Conservation (phyloP, 2,329 filamentous ascomycete species). For the Gnomoniopsis smithogilvyi region DNA sequence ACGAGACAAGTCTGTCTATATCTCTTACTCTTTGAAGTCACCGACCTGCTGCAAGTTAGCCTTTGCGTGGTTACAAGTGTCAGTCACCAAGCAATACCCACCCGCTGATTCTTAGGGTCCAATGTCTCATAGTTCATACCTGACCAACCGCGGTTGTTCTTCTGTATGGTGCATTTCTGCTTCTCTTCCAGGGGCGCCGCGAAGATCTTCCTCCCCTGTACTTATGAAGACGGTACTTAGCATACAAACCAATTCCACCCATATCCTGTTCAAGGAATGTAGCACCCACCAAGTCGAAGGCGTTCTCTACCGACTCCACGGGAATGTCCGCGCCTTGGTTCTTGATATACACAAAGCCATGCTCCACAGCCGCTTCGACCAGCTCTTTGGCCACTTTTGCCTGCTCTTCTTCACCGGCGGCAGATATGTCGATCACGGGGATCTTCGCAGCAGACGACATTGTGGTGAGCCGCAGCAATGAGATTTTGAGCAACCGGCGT, state of each 20-base stretch:
- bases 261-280: background rate
- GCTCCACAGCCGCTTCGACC: slow-evolving; percentile 74
- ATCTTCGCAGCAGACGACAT: slow-evolving; percentile 48
- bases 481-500: no score
- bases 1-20: no score
- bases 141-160: slow-evolving; percentile 85
- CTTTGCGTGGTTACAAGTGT: background rate
- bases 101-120: slow-evolving; percentile 78
- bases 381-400: slow-evolving; percentile 62
- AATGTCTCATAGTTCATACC: slow-evolving; percentile 85
- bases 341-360: slow-evolving; percentile 88
- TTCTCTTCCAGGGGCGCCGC: slow-evolving; percentile 68
- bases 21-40: slow-evolving; percentile 79
- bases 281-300: slow-evolving; percentile 67
- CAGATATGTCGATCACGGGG: slow-evolving; percentile 79
- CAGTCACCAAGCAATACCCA: slow-evolving; percentile 32
- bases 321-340: slow-evolving; percentile 70
- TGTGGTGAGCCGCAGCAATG: background rate
- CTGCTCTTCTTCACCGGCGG: slow-evolving; percentile 46
- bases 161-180: slow-evolving; percentile 67
- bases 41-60: slow-evolving; percentile 52
- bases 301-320: slow-evolving; percentile 59
- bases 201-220: slow-evolving; percentile 60
- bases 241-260: background rate
- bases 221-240: slow-evolving; percentile 41